Evolutionary conservation across 225 moss, liverwort and hornwort species (phyloP), one percentile per base, ranked within the genome.

Genomic region (Antitrichia curtipendula): DNA sequence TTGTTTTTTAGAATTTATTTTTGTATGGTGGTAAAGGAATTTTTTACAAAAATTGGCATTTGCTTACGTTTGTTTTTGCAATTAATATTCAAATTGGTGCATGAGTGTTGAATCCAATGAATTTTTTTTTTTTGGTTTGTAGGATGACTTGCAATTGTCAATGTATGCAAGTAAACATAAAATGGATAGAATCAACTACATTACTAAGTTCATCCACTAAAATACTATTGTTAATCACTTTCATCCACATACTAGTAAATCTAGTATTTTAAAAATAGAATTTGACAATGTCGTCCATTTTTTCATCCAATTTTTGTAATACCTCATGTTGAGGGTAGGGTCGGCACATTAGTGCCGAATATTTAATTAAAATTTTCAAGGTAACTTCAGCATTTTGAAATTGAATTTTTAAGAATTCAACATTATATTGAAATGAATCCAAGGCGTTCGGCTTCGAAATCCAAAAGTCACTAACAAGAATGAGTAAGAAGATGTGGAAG

Each of bases 261-360:
- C 8, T 50, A 21, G 0, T 32, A 5, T 5, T 52, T 52, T 34
- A 34, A 20, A 0, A 21, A 0, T 50, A 32, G 1, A 5, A 34
- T 75, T 36, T 34, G 4, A 12, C 0, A 0, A 32, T 13, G 1
- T 50, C 34, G 22, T 34, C 22, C 1, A 75, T 22, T 50, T 31
- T 73, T 32, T 8, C 50, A 13, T 0, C 8, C 5, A 75, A 32
- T 75, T 75, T 47, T 50, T 1, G 0, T 32, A 49, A 4, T 29
- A 6, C 29, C n/a, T n/a, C n/a, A n/a, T n/a, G n/a, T n/a, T n/a
- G n/a, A 45, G 45, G 45, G 45, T 8, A 45, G 45, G 45, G 45
- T 45, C 8, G 45, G 45, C 45, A 45, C 45, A 45, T 45, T 45
- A 8, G 8, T 45, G 45, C 45, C 45, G 8, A 45, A 6, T 45